Conservation (phyloP, 805 yeast species). For the Teunomyces pallodes region DNA sequence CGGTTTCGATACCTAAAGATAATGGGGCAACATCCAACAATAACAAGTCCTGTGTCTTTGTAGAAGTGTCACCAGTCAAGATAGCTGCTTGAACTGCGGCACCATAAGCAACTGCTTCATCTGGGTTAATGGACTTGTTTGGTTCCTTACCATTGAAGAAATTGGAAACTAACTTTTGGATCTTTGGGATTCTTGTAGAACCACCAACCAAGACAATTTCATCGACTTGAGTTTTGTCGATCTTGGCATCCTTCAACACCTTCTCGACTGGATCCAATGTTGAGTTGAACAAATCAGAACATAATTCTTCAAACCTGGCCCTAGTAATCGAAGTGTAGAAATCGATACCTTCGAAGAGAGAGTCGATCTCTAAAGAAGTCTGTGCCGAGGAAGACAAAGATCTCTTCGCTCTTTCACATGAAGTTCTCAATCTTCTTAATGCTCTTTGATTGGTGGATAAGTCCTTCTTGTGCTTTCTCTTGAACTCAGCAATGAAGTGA, state of each 20-base stretch:
- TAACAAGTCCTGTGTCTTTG: constrained; percentile 49
- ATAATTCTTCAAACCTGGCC: constrained; percentile 97
- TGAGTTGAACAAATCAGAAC: constrained; percentile 88
- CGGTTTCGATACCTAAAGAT: constrained; percentile 93
- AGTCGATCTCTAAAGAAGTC: constrained; percentile 93
- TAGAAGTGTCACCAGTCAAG: constrained; percentile 76
- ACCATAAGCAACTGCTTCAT: constrained; percentile 99
- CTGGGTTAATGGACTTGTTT: constrained; percentile 97
- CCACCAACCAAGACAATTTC: constrained; percentile 98
- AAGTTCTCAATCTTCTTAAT: constrained; percentile 90
- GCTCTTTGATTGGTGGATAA: constrained; percentile 80
- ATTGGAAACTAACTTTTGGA: constrained; percentile 86
- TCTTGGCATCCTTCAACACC: constrained; percentile 90
- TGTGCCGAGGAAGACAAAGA: constrained; percentile 93
- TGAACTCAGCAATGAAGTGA: constrained; percentile 88
- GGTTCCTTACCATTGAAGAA: constrained; percentile 94
- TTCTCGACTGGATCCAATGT: constrained; percentile 95
- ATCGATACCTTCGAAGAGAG: constrained; percentile 91
- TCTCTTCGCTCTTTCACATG: constrained; percentile 98
- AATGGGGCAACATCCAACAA: constrained; percentile 91
- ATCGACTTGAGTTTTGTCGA: constrained; percentile 81
- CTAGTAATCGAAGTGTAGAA: constrained; percentile 93
- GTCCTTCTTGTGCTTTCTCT: constrained; percentile 90
- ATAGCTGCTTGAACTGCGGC: constrained; percentile 99
- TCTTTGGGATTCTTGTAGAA: constrained; percentile 98